Conservation (phyloP, 2,329 filamentous ascomycete genomes). For the Didymella lethalis region DNA sequence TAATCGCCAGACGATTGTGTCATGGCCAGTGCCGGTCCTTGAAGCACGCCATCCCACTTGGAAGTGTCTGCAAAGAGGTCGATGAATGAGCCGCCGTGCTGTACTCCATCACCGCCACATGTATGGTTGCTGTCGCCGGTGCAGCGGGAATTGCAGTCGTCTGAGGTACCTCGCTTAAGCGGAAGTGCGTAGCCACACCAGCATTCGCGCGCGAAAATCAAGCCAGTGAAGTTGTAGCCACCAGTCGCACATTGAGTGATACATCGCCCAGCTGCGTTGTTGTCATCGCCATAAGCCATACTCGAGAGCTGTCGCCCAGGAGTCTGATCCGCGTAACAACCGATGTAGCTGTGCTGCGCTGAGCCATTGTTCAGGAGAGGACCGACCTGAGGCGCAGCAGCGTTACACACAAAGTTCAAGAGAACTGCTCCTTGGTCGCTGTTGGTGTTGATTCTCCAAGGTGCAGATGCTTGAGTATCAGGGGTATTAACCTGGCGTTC, state of each 20-base stretch:
- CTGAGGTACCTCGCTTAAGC: conserved; percentile 53
- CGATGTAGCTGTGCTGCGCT: conserved; percentile 61
- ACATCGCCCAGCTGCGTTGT: conserved; percentile 57
- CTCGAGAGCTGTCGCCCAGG: conserved; percentile 60
- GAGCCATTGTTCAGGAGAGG: conserved; percentile 57
- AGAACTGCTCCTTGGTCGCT: conserved; percentile 55
- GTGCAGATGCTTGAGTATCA: conserved; percentile 58
- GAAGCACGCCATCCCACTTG: conserved; percentile 32
- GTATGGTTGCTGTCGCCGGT: conserved; percentile 59
- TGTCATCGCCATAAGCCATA: conserved; percentile 52
- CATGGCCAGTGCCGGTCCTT: conserved; percentile 28
- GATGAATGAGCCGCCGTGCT: conserved; percentile 51
- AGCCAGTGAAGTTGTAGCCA: conserved; percentile 57
- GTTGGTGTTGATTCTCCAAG: conserved; percentile 64
- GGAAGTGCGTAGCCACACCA: conserved; percentile 63
- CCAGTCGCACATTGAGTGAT: conserved; percentile 54
- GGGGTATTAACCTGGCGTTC: conserved; percentile 66
- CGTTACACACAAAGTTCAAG: conserved; percentile 62
- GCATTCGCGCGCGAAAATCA: conserved; percentile 61
- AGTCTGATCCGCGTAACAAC: conserved; percentile 66
- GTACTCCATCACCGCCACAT: conserved; percentile 62
- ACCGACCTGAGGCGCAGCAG: conserved; percentile 62
- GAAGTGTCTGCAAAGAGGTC: conserved; percentile 50
- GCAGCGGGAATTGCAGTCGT: conserved; percentile 62
- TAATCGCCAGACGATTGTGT: conserved; percentile 24